phyloP scores from a whole-genome alignment of 192 early-diverging fungal genomes.

The Backusella tarrabulga region DNA sequence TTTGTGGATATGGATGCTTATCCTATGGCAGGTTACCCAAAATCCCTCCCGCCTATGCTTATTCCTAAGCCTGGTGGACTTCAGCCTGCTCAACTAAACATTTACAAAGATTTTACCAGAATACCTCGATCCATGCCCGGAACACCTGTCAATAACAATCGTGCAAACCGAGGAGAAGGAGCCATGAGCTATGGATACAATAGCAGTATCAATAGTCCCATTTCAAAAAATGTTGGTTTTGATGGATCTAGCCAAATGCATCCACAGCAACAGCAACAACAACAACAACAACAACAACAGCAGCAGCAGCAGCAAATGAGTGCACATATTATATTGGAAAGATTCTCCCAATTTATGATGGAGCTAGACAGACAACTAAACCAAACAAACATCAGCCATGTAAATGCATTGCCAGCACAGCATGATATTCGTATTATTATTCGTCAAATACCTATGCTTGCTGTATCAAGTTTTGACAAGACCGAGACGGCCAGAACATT shows the following conservation, averaged over 20 bases:
- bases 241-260: not conserved
- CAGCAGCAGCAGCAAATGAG: slow-evolving; percentile 12
- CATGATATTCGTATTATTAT: slow-evolving; percentile 75
- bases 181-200: not conserved
- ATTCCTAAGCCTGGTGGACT: slow-evolving; percentile 83
- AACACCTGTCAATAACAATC: not conserved
- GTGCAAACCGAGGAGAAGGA: not conserved
- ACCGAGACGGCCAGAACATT: slow-evolving; percentile 81
- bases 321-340: slow-evolving; percentile 55
- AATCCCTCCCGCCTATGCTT: slow-evolving; percentile 82
- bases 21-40: slow-evolving; percentile 74
- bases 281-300: not conserved
- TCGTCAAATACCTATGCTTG: slow-evolving; percentile 69
- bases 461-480: slow-evolving; percentile 61
- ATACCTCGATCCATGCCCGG: slow-evolving; percentile 28
- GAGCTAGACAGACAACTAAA: slow-evolving; percentile 79
- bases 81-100: slow-evolving; percentile 69
- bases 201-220: not conserved
- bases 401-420: slow-evolving; percentile 70
- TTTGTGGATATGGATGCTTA: slow-evolving; percentile 86
- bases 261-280: not conserved
- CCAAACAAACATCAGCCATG: slow-evolving; percentile 41
- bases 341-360: slow-evolving; percentile 59
- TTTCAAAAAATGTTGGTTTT: not conserved
- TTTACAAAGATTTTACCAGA: slow-evolving; percentile 84